Evolutionary conservation across 2,329 filamentous ascomycete genomes (phyloP).

Genomic region (Aspergillus ochraceus): DNA sequence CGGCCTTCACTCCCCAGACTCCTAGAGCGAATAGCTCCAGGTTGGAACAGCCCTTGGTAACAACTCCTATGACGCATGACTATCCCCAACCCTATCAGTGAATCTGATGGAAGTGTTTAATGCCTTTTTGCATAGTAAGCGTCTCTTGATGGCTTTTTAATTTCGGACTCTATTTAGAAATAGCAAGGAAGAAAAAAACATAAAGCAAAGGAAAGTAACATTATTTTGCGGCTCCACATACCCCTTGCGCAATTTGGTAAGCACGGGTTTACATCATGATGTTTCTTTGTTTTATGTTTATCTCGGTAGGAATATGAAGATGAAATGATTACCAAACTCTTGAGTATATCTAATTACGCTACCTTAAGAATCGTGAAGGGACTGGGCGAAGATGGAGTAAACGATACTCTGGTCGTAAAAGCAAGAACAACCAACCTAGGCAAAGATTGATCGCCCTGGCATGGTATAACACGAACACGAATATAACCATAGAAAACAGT

Average conservation of each 20-base stretch:
- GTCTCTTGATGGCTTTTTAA: background rate
- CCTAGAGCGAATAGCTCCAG: background rate
- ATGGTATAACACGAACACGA: background rate
- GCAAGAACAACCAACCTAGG: background rate
- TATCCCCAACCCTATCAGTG: constrained; percentile 21
- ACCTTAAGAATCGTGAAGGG: background rate
- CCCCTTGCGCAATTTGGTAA: background rate
- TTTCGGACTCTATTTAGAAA: no score
- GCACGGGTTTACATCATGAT: no score
- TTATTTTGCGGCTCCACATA: background rate
- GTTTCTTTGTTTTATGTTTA: no score
- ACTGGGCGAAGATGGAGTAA: background rate
- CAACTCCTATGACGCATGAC: background rate
- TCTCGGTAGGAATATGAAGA: no score
- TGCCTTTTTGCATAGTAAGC: background rate
- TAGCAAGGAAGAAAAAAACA: no score
- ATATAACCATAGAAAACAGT: background rate
- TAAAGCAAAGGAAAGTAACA: no score
- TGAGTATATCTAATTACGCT: background rate
- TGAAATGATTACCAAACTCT: background rate
- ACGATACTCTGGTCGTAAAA: background rate
- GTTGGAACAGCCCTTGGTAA: no score
- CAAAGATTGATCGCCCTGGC: background rate
- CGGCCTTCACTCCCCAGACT: constrained; percentile 15
- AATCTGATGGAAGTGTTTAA: background rate